These are phyloP conservation scores for Nakazawaea ishiwadae DNA, from an alignment of 805 yeast genomes.

Conservation along the genomic window DNA sequence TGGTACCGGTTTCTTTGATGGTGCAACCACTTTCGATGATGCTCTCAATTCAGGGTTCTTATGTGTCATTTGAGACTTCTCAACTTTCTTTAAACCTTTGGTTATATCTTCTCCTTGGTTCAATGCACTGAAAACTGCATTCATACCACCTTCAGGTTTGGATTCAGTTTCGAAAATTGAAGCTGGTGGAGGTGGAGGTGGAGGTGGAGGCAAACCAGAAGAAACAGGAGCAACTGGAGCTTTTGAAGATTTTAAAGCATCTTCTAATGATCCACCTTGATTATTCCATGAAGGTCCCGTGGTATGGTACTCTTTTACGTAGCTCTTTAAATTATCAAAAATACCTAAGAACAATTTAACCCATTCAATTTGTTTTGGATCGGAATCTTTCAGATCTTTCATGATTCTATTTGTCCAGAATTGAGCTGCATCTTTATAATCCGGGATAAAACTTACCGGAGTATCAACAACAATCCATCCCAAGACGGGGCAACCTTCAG, in stretches of 20 bases:
- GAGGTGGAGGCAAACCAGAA: conserved; percentile 96
- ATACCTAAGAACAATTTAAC: conserved; percentile 59
- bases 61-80: conserved; percentile 89
- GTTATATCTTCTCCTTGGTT: conserved; percentile 85
- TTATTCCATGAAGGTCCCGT: conserved; percentile 83
- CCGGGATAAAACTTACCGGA: conserved; percentile 73
- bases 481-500: conserved; percentile 85
- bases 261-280: conserved; percentile 53
- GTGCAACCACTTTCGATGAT: conserved; percentile 41
- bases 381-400: conserved; percentile 71
- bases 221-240: conserved; percentile 32
- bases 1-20: conserved; percentile 54
- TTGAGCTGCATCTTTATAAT: conserved; percentile 85
- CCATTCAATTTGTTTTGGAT: conserved; percentile 73
- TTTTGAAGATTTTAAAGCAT: conserved; percentile 32
- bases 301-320: conserved; percentile 72
- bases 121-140: conserved; percentile 88
- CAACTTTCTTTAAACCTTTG: conserved; percentile 84
- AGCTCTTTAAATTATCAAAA: conserved; percentile 65
- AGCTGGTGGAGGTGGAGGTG: conserved; percentile 86
- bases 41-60: conserved; percentile 80
- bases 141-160: conserved; percentile 47
- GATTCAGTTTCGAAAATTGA: conserved; percentile 46
- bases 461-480: conserved; percentile 85
- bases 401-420: conserved; percentile 91